Conservation (phyloP, 2,329 filamentous ascomycete species). For the Pseudogymnoascus sp. region DNA sequence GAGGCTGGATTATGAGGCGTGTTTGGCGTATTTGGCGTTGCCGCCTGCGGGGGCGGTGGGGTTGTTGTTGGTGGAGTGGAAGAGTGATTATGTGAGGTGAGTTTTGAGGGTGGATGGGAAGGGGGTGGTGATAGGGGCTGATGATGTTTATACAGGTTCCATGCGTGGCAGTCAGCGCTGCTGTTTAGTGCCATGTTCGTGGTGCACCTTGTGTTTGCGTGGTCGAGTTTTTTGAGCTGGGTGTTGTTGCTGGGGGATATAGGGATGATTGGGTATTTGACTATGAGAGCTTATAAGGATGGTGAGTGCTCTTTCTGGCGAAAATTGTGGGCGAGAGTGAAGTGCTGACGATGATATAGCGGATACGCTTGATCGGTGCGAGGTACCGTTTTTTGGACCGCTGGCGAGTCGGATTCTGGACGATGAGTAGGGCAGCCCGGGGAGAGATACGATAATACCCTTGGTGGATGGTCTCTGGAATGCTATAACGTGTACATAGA, state of each 20-base stretch:
- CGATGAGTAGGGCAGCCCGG: slow-evolving; percentile 48
- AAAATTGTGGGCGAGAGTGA: not conserved
- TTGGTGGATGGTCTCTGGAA: not conserved
- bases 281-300: slow-evolving; percentile 74
- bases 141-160: slow-evolving; percentile 53
- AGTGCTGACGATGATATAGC: slow-evolving; percentile 34
- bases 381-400: slow-evolving; percentile 78
- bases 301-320: slow-evolving; percentile 34
- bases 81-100: slow-evolving; percentile 93
- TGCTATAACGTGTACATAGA: not conserved
- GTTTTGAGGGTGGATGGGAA: slow-evolving; percentile 21
- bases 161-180: slow-evolving; percentile 89
- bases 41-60: slow-evolving; percentile 82
- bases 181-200: slow-evolving; percentile 69
- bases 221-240: slow-evolving; percentile 79
- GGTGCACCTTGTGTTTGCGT: slow-evolving; percentile 77
- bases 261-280: slow-evolving; percentile 65
- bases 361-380: slow-evolving; percentile 47
- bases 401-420: slow-evolving; percentile 86
- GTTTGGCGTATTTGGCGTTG: slow-evolving; percentile 75
- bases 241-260: slow-evolving; percentile 70
- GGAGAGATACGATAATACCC: not conserved
- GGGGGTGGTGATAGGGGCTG: not conserved
- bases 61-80: slow-evolving; percentile 77
- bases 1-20: slow-evolving; percentile 82